phyloP scores from a whole-genome alignment of 2,329 filamentous ascomycete species.

The Venturia oleaginea region DNA sequence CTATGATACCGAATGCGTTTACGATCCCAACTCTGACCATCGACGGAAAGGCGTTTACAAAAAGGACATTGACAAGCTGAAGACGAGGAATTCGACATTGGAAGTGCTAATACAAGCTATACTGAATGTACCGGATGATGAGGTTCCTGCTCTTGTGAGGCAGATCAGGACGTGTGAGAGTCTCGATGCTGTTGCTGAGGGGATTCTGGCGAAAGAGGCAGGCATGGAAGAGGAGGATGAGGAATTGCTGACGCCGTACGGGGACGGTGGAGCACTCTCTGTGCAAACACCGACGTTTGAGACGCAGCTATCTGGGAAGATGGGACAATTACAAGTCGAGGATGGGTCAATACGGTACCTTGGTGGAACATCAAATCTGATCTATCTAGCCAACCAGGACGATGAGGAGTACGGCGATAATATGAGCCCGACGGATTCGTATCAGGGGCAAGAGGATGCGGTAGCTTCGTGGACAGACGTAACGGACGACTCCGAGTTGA shows the following conservation, averaged over 20 bases:
- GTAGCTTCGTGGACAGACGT: conserved; percentile 82
- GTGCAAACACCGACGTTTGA: conserved; percentile 45
- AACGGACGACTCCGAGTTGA: conserved; percentile 66
- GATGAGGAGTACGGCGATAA: conserved; percentile 22
- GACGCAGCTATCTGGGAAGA: conserved; percentile 77
- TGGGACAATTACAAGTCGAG: conserved; percentile 82
- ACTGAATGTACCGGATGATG: conserved; percentile 80
- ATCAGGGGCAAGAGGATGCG: conserved; percentile 52
- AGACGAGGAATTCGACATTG: conserved; percentile 77
- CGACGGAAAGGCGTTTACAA: conserved; percentile 95
- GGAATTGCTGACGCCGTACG: conserved; percentile 30
- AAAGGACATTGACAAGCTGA: conserved; percentile 81
- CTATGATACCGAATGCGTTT: conserved; percentile 82
- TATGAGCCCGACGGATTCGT: conserved; percentile 19
- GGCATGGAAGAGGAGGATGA: conserved; percentile 32
- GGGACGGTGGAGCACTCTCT: conserved; percentile 26
- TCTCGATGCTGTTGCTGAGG: conserved; percentile 54
- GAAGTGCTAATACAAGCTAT: conserved; percentile 92
- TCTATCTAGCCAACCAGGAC: conserved; percentile 45
- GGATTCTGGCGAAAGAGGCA: conserved; percentile 46
- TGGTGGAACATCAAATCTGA: conserved; percentile 86
- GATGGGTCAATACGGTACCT: conserved; percentile 86
- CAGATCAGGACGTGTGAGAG: conserved; percentile 82
- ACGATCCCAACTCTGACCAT: conserved; percentile 94
- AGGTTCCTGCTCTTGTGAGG: conserved; percentile 70